Conservation (phyloP, 2,329 filamentous ascomycete species). For the Epichloe bromicola region DNA sequence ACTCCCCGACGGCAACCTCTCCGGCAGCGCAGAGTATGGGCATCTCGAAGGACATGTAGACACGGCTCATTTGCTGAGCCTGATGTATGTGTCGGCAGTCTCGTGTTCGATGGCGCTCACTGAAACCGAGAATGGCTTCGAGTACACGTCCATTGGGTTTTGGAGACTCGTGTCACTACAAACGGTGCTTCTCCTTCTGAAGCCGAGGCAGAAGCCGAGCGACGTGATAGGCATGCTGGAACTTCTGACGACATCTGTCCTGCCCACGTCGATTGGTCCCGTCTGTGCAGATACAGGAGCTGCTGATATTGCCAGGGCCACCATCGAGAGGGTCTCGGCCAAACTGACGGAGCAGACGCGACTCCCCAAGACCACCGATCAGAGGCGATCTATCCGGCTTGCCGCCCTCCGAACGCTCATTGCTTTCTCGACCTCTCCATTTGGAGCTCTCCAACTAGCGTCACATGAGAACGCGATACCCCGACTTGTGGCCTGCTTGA, state of each 20-base stretch:
- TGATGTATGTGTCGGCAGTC: slow-evolving; percentile 51
- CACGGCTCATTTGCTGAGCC: slow-evolving; percentile 46
- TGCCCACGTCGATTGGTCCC: slow-evolving; percentile 52
- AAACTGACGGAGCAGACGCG: slow-evolving; percentile 45
- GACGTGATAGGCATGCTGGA: slow-evolving; percentile 53
- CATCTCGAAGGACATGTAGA: slow-evolving; percentile 43
- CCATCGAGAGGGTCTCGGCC: slow-evolving; percentile 51
- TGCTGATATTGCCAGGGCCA: slow-evolving; percentile 27
- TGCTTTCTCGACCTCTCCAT: slow-evolving; percentile 47
- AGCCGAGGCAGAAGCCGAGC: slow-evolving; percentile 47
- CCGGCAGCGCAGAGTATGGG: slow-evolving; percentile 24
- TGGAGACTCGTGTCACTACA: slow-evolving; percentile 57
- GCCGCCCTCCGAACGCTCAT: slow-evolving; percentile 40
- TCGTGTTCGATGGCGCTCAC: slow-evolving; percentile 36
- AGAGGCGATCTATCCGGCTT: slow-evolving; percentile 31
- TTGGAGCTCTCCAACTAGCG: slow-evolving; percentile 54
- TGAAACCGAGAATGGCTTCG: slow-evolving; percentile 17
- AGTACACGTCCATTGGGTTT: slow-evolving; percentile 32
- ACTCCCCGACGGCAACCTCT: slow-evolving; percentile 33
- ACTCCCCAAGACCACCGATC: slow-evolving; percentile 20
- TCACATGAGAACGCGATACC: slow-evolving; percentile 58
- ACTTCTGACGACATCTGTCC: slow-evolving; percentile 53
- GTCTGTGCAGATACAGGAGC: slow-evolving; percentile 35
- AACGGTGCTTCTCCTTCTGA: slow-evolving; percentile 54
- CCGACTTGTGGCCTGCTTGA: slow-evolving; percentile 54